Evolutionary conservation across 805 yeast genomes (phyloP), one percentile per base, ranked within the genome.

Genomic region (Candida lessepsii): DNA sequence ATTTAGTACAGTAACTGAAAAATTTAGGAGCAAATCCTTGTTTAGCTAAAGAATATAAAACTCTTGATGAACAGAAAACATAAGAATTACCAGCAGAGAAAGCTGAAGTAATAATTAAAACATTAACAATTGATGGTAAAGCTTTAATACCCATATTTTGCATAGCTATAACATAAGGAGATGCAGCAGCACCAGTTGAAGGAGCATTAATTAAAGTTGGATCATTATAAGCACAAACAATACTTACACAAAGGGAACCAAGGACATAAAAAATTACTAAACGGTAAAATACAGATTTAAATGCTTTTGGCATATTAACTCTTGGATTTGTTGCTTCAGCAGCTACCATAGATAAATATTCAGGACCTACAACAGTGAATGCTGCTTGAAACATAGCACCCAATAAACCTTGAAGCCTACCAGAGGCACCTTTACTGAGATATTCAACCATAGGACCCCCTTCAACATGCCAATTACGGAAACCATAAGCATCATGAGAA

Each of bases 121-220:
- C 93, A 60, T 88, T 88, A 42, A 88, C 88, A 44, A 88, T 72
- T 53, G 81, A 76, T 21, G 95, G 95, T 34, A 87, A 67, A 0
- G 75, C 81, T 21, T 67, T 75, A 40, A 88, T 83, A 1, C 76
- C 73, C 53, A 86, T 63, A 40, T 70, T 72, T 41, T 65, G 61
- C 88, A 88, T 87, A 2, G 91, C 91, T 51, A 87, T 78, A 38
- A 86, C 93, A 53, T 83, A 87, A 0, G 95, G 95, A 11, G 89
- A 79, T 11, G 86, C 78, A 26, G 61, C 61, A n/a, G 61, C 61
- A 41, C 42, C 49, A 37, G 25, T 44, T 37, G 37, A 40, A 44
- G 36, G 41, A 39, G 44, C 46, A 44, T 47, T 47, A 39, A 46
- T 44, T 40, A 40, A 47, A 14, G 24, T 41, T 21, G 29, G 41